phyloP scores from a whole-genome alignment of 2,329 filamentous ascomycete genomes.

The Pseudocercospora macadamiae region DNA sequence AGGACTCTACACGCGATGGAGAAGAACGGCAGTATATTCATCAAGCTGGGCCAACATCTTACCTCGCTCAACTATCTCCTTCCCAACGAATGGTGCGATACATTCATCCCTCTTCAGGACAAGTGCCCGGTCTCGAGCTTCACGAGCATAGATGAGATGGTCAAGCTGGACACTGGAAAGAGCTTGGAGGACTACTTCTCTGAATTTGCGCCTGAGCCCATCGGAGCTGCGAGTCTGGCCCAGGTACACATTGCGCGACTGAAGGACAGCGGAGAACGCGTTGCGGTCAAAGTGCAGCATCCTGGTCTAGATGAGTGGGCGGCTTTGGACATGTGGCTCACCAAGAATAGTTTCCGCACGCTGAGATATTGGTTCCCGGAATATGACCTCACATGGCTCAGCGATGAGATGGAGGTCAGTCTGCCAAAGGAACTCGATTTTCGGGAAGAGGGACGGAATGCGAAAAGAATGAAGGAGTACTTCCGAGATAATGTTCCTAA shows the following conservation, averaged over 20 bases:
- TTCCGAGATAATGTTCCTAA: constrained; percentile 70
- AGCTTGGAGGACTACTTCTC: constrained; percentile 82
- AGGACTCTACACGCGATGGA: constrained; percentile 85
- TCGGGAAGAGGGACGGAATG: constrained; percentile 80
- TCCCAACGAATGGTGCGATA: constrained; percentile 88
- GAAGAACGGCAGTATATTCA: constrained; percentile 97
- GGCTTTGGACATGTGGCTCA: constrained; percentile 82
- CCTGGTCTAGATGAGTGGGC: constrained; percentile 88
- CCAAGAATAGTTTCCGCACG: constrained; percentile 83
- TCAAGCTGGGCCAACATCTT: constrained; percentile 94
- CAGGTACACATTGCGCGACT: constrained; percentile 90
- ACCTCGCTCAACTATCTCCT: constrained; percentile 95
- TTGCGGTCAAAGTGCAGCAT: constrained; percentile 97
- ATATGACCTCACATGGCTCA: constrained; percentile 96
- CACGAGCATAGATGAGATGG: constrained; percentile 85
- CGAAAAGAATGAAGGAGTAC: constrained; percentile 75
- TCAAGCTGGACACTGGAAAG: constrained; percentile 77
- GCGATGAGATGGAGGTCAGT: constrained; percentile 87
- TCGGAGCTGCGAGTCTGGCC: constrained; percentile 90
- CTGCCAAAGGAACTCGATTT: constrained; percentile 93
- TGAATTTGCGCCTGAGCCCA: constrained; percentile 76
- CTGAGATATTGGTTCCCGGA: constrained; percentile 94
- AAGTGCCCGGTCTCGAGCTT: constrained; percentile 90
- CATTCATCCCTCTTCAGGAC: constrained; percentile 95
- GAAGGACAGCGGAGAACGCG: constrained; percentile 78